phyloP scores from a whole-genome alignment of 1,284 basidiomycete genomes.

The Polyporus tsugae region DNA sequence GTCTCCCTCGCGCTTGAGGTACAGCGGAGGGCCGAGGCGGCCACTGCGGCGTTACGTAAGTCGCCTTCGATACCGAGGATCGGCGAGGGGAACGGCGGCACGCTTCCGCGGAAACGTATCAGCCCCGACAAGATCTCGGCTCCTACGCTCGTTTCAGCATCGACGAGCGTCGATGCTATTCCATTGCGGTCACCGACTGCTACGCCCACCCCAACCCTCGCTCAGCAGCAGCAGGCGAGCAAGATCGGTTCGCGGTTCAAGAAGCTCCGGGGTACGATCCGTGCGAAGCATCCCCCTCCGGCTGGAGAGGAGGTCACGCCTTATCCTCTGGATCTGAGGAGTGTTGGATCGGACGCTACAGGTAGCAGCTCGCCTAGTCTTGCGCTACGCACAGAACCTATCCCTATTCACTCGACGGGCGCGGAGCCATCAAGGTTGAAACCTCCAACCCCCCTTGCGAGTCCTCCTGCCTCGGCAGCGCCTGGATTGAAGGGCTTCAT shows the following conservation, averaged over 20 bases:
- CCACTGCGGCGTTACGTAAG: slow-evolving; percentile 72
- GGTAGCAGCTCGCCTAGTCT: slow-evolving; percentile 31
- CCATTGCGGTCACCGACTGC: slow-evolving; percentile 59
- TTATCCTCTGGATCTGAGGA: slow-evolving; percentile 49
- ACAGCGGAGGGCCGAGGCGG: slow-evolving; percentile 74
- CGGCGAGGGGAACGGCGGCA: slow-evolving; percentile 41
- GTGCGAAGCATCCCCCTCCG: slow-evolving; percentile 60
- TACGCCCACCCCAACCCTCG: slow-evolving; percentile 30
- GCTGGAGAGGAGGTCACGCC: slow-evolving; percentile 62
- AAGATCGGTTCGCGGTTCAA: slow-evolving; percentile 65
- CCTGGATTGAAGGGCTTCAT: slow-evolving; percentile 82
- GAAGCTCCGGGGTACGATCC: slow-evolving; percentile 72
- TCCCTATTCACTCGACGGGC: slow-evolving; percentile 43
- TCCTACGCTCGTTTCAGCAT: slow-evolving; percentile 75
- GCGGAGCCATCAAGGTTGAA: slow-evolving; percentile 62
- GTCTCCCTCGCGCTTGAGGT: slow-evolving; percentile 58
- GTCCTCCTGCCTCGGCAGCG: slow-evolving; percentile 72
- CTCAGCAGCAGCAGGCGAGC: slow-evolving; percentile 31
- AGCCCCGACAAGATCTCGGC: slow-evolving; percentile 77
- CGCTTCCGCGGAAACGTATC: slow-evolving; percentile 65
- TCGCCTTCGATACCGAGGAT: slow-evolving; percentile 61
- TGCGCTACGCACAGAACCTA: slow-evolving; percentile 40
- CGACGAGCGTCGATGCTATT: slow-evolving; percentile 79
- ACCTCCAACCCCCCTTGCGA: slow-evolving; percentile 49
- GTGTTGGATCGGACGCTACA: slow-evolving; percentile 34